A percentile compares a stretch with the other conserved stretches of the same genome.
These are phyloP conservation scores for Trichoderma virens DNA, from an alignment of 495 filamentous ascomycete genomes.

Conservation along the genomic window DNA sequence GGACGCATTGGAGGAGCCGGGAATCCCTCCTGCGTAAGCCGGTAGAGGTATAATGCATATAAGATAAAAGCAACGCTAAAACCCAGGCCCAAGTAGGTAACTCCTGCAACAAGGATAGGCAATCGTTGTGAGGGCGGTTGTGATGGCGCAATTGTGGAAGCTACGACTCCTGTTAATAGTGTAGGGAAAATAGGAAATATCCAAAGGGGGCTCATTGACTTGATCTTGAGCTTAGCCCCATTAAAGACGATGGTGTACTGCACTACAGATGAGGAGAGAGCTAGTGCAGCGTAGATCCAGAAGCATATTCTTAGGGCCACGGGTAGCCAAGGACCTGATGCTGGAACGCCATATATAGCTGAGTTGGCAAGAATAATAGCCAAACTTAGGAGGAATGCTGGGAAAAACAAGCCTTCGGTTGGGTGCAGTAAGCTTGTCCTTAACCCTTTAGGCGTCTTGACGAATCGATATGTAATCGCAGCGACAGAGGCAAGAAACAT, in stretches of 20 bases:
- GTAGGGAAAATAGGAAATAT: not conserved
- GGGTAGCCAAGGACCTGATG: not conserved
- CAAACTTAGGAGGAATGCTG: not conserved
- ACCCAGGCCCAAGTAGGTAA: not conserved
- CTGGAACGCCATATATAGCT: not conserved
- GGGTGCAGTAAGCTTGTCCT: not conserved
- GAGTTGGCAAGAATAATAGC: not conserved
- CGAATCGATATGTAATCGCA: not conserved
- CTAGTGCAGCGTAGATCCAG: not conserved
- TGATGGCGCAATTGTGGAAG: not conserved
- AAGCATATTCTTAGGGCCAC: not conserved
- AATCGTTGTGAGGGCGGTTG: not conserved
- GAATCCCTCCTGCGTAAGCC: not conserved
- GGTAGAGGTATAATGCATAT: not conserved
- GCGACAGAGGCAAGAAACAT: not conserved
- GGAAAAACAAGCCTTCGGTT: not conserved
- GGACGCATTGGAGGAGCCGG: not conserved
- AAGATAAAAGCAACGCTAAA: not conserved
- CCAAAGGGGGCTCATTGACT: not conserved
- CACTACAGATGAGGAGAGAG: not conserved
- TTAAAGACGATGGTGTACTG: not conserved
- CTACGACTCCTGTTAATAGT: not conserved
- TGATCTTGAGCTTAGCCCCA: not conserved
- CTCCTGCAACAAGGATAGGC: not conserved
- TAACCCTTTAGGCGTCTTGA: not conserved